Base-by-base conservation (phyloP, 1,284 basidiomycete species). In the Microbotryomycetes sp. region DNA sequence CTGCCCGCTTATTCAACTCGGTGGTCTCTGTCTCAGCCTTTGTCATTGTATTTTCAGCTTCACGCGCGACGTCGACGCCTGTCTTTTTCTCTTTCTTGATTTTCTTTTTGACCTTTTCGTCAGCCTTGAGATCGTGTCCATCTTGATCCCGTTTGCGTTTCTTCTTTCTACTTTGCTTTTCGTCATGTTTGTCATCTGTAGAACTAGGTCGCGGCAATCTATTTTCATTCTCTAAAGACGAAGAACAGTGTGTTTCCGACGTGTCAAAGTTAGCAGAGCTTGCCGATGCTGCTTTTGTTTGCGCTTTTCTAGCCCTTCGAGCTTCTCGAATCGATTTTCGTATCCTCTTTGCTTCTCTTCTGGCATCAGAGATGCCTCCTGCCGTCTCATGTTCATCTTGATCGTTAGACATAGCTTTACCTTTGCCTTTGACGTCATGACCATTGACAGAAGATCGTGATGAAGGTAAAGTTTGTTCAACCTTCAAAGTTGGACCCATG, bases 141-240 rank as follows among this genome's bases (percentile, higher is more conserved):
- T 57, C 55, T 25, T 53, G 32, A 2, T 31, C 36, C 3, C 55
- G 51, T 46, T 62, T n/a, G n/a, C n/a, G n/a, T n/a, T n/a, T n/a
- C n/a, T n/a, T n/a, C n/a, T n/a, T n/a, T n/a, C n/a, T n/a, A n/a
- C n/a, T n/a, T n/a, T n/a, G n/a, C n/a, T n/a, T n/a, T n/a, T n/a
- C n/a, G n/a, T n/a, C n/a, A n/a, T n/a, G n/a, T n/a, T n/a, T n/a
- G n/a, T n/a, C n/a, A n/a, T n/a, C n/a, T n/a, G n/a, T n/a, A n/a
- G n/a, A n/a, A n/a, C n/a, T n/a, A n/a, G n/a, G n/a, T n/a, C n/a
- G n/a, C n/a, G n/a, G n/a, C n/a, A n/a, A n/a, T n/a, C n/a, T n/a
- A n/a, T n/a, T n/a, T n/a, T n/a, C n/a, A n/a, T n/a, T n/a, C n/a
- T n/a, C n/a, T n/a, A n/a, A n/a, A n/a, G n/a, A n/a, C n/a, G n/a